Evolutionary conservation across 768 basidiomycete genomes (phyloP).

Genomic region (Tricholoma flavovirens): DNA sequence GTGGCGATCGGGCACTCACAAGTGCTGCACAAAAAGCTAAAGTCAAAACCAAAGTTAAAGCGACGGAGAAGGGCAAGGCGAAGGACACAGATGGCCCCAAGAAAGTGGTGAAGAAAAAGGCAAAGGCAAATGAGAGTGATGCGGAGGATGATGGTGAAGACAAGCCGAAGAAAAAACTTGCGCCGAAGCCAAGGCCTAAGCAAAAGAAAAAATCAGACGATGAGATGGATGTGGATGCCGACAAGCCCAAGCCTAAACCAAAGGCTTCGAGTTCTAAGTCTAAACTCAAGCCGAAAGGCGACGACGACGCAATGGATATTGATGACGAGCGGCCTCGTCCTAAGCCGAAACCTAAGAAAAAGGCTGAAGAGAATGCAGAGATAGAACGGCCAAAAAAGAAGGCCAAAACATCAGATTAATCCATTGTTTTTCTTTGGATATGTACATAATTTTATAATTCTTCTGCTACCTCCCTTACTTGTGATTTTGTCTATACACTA

Average conservation of each 20-base stretch:
- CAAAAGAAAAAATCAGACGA: conserved; percentile 39
- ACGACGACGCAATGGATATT: conserved; percentile 43
- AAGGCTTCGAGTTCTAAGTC: conserved; percentile 33
- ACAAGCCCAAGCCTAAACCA: conserved; percentile 31
- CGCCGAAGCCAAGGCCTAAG: conserved; percentile 42
- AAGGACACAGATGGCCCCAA: conserved; percentile 29
- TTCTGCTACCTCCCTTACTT: too few species aligned
- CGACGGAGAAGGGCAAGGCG: conserved; percentile 30
- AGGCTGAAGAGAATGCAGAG: conserved; percentile 31
- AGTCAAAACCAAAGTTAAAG: conserved; percentile 39
- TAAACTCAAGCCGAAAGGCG: conserved; percentile 30
- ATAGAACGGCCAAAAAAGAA: conserved; percentile 73
- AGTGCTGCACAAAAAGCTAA: conserved; percentile 33
- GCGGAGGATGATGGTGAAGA: conserved; percentile 45
- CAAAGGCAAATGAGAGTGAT: conserved; percentile 40
- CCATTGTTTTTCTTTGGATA: not conserved
- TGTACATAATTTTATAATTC: not conserved
- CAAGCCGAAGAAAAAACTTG: conserved; percentile 34
- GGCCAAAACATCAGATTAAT: conserved; percentile 47
- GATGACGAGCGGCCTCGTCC: conserved; percentile 35
- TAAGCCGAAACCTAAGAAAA: conserved; percentile 40
- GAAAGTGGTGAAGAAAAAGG: conserved; percentile 34
- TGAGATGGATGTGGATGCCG: conserved; percentile 34
- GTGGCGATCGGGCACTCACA: conserved; percentile 66
- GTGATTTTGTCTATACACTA: conserved; percentile 7